Evolutionary conservation across 176 grass and related monocot species (phyloP), one percentile per base, ranked within the genome.

Genomic region (Eragrostis nindensis): DNA sequence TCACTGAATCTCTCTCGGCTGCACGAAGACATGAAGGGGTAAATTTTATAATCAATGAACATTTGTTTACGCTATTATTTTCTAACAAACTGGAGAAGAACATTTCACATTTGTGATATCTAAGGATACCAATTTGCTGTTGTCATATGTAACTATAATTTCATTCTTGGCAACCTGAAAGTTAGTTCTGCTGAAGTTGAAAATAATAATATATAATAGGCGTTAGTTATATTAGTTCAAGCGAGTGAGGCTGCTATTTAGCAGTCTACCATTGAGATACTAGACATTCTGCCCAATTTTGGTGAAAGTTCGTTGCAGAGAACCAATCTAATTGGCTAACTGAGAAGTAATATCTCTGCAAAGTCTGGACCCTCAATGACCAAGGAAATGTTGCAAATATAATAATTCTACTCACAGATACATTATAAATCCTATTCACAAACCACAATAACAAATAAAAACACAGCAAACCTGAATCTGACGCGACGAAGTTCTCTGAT

Each of bases 1-100:
- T 97, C 94, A 17, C 88, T 91, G 72, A 97, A 97, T 62, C 86
- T 93, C 84, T 97, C 94, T 48, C 94, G 94, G 80, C 91, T 97
- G 77, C 66, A 87, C 18, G 12, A 13, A 69, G 21, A 11, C 26
- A 87, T 67, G 65, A 32, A 57, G 27, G 25, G 48, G 64, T 70
- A 47, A 78, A 57, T 46, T 40, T 44, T 36, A 41, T 30, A 36
- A 21, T 64, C 57, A 52, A 42, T 9, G 5, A 73, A 66, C 13
- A 47, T 52, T 62, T 70, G 50, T 8, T 10, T 76, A n/a, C 17
- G 30, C 25, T 56, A 77, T 18, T 57, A 76, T 79, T 40, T 18
- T 65, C 32, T 18, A 85, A 61, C 36, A 68, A 47, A 36, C 15
- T 8, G 16, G 15, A 16, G 47, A 52, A 11, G 2, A 41, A 15